Conservation (phyloP, 352 stramenopile genomes). For the Phytophthora hybrid region DNA sequence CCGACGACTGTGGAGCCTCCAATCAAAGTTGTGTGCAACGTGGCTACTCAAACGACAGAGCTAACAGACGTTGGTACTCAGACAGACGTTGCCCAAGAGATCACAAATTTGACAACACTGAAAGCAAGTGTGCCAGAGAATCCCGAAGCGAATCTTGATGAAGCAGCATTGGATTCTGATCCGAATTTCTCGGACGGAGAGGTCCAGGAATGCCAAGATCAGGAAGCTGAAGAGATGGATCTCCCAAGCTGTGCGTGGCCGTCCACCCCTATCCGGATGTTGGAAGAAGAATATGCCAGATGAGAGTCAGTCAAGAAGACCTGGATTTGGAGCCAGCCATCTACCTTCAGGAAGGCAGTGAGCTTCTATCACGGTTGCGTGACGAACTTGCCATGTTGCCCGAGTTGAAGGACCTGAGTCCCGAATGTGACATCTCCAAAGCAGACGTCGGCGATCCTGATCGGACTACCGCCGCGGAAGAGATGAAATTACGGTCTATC, state of each 20-base stretch:
- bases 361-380: conserved; percentile 4
- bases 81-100: no score
- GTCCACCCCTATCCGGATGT: background rate
- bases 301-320: background rate
- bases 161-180: no score
- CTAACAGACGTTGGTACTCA: no score
- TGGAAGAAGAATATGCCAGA: background rate
- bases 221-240: background rate
- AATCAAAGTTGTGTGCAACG: no score
- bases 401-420: conserved; percentile 1
- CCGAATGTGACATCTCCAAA: no score
- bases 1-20: no score
- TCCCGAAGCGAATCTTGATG: no score
- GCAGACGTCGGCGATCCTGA: no score
- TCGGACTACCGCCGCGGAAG: no score
- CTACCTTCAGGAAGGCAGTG: conserved; percentile 4
- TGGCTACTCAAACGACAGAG: no score
- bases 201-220: background rate
- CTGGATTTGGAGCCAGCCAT: conserved; percentile 1
- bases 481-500: no score
- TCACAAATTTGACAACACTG: background rate
- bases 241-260: background rate
- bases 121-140: background rate
- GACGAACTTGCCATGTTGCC: conserved; percentile 6
- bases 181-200: no score